Base-by-base conservation (phyloP, 805 yeast genomes). In the Pichia thaimueangensis region DNA sequence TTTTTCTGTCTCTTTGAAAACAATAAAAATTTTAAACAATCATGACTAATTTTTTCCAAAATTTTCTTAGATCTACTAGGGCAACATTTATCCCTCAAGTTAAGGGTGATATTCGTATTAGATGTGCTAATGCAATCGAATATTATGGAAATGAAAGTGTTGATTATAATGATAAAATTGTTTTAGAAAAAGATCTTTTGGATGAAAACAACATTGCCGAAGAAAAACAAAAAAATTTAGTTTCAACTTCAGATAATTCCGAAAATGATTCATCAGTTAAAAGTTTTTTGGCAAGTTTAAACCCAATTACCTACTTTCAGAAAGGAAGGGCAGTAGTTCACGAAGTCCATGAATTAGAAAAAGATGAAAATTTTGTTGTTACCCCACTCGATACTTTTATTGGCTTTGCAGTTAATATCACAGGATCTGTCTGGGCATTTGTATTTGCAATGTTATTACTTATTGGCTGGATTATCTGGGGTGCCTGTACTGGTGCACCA, bases 401-500 rank as follows among this genome's bases (percentile, higher is more conserved):
- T n/a, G 39, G 36, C 3, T 28, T 22, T 13, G 45, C 48, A 1
- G 52, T 50, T 10, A 28, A 51, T 31, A 37, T 50, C 22, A 48
- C 53, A 2, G 56, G 54, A 12, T 37, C 52, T 5, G 28, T 45
- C n/a, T 38, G 32, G 17, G 44, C 56, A 35, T 61, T 65, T 36
- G 31, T 51, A 19, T 11, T 55, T 2, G 55, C 60, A 50, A 53
- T 62, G 58, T 15, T 45, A 2, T 47, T 62, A 17, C 17, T 53
- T n/a, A 32, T 42, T 13, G 45, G 30, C 15, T 53, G 56, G 57
- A 25, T 39, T 15, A 16, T 43, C 51, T 28, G 51, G 56, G 44
- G 69, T 34, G 47, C 49, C 15, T 49, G 56, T 3, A 56, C 54
- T 19, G 47, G 50, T 16, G 68, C 58, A 2, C 61, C 68, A 5